Evolutionary conservation across 2,329 filamentous ascomycete species (phyloP).

Genomic region (Ascochyta clinopodiicola): DNA sequence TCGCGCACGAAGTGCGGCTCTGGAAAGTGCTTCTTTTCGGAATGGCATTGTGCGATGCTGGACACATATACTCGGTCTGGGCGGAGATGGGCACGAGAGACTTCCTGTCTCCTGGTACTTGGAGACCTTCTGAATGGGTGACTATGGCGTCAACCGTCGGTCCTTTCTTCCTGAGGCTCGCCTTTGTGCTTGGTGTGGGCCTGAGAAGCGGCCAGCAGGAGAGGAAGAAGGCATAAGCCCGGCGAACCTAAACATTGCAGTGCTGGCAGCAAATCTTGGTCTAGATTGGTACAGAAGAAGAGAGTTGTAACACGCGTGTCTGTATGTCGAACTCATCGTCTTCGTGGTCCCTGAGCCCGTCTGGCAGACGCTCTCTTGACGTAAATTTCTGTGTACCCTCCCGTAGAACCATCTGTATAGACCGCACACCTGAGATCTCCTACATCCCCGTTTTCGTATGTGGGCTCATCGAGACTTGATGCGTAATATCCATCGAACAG

Average conservation of each 20-base stretch:
- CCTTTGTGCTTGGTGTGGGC: constrained; percentile 48
- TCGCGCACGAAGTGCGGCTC: constrained; percentile 69
- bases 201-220: constrained; percentile 27
- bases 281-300: background rate
- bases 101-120: constrained; percentile 33
- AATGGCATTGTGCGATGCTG: constrained; percentile 74
- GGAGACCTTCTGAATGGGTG: constrained; percentile 49
- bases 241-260: background rate
- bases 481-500: background rate
- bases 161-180: constrained; percentile 42
- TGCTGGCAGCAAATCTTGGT: background rate
- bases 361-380: background rate
- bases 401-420: background rate
- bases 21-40: constrained; percentile 73
- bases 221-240: constrained; percentile 6
- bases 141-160: constrained; percentile 45
- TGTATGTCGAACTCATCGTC: background rate
- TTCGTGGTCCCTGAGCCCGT: background rate
- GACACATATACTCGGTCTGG: constrained; percentile 65
- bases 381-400: background rate
- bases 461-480: background rate
- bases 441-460: background rate
- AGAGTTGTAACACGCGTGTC: background rate
- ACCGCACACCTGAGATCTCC: background rate
- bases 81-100: constrained; percentile 38